These are phyloP conservation scores for Solanum ahanhuiri DNA, from an alignment of 257 asterid species.

Conservation along the genomic window DNA sequence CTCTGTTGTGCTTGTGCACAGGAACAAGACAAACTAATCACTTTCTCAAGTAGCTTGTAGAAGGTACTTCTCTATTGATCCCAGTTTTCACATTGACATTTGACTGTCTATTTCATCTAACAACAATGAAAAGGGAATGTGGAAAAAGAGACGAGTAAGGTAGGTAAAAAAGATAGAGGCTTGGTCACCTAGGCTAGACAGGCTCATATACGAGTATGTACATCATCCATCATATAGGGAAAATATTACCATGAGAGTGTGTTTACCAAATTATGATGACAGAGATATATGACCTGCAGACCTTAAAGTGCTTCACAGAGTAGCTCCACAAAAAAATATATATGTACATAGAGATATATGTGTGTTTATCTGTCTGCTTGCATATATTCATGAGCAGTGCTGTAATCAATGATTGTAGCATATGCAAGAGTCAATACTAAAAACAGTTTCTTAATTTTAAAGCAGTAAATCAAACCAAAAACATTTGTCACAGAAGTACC, in stretches of 20 bases:
- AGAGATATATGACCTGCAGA: background rate
- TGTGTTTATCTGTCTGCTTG: background rate
- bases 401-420: background rate
- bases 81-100: background rate
- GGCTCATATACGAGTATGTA: background rate
- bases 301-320: background rate
- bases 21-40: background rate
- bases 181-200: background rate
- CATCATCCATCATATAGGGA: background rate
- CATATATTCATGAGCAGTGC: background rate
- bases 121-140: background rate
- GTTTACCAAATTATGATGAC: background rate
- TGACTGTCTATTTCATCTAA: background rate
- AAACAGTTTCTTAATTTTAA: background rate
- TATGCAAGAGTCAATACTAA: background rate
- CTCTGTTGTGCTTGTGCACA: background rate
- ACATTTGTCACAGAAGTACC: constrained; percentile 39
- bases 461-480: constrained; percentile 1
- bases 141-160: background rate
- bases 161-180: background rate
- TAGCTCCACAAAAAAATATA: background rate
- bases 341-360: background rate
- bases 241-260: background rate
- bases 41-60: background rate
- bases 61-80: background rate